Percentiles rank a stretch among this genome's conserved stretches.
phyloP scores from a whole-genome alignment of 2,329 filamentous ascomycete genomes.

The Falciphora oryzae region DNA sequence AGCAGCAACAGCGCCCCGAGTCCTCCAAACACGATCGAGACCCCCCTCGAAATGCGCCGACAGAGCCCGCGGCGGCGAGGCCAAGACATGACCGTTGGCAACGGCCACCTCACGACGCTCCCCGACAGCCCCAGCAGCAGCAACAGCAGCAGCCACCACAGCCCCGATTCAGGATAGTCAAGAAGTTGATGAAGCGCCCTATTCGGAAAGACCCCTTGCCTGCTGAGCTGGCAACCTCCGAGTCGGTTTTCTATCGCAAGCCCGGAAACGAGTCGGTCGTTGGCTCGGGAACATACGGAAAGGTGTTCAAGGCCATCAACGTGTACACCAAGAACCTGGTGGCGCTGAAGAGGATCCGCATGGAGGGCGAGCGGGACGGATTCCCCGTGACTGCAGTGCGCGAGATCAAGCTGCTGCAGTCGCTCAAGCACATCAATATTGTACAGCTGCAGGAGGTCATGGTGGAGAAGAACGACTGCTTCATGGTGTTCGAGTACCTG shows the following conservation, averaged over 20 bases:
- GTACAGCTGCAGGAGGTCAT: constrained; percentile 86
- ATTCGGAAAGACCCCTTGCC: constrained; percentile 68
- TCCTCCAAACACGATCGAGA: constrained; percentile 31
- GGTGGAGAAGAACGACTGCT: constrained; percentile 98
- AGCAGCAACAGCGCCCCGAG: constrained; percentile 5
- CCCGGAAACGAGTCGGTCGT: constrained; percentile 97
- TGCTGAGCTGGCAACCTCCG: constrained; percentile 67
- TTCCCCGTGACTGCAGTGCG: constrained; percentile 88
- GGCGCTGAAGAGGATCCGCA: constrained; percentile 83
- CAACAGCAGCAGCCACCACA: constrained; percentile 29
- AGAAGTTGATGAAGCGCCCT: constrained; percentile 61
- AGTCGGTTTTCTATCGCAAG: constrained; percentile 91
- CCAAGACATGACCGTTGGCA: constrained; percentile 16
- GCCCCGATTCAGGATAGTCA: constrained; percentile 55
- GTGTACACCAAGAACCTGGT: constrained; percentile 84
- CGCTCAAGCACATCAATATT: constrained; percentile 74
- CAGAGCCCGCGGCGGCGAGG: constrained; percentile 47
- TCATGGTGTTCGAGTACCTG: constrained; percentile 99
- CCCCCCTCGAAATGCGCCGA: constrained; percentile 44
- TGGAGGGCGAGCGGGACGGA: constrained; percentile 88
- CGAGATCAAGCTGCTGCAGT: constrained; percentile 89
- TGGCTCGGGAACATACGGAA: constrained; percentile 91
- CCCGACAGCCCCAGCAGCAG: constrained; percentile 20
- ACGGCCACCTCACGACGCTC: constrained; percentile 10
- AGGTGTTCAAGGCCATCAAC: constrained; percentile 90